Evolutionary conservation across 202 grass and related monocot genomes (phyloP).

Genomic region (Cymbopogon flexuosus): DNA sequence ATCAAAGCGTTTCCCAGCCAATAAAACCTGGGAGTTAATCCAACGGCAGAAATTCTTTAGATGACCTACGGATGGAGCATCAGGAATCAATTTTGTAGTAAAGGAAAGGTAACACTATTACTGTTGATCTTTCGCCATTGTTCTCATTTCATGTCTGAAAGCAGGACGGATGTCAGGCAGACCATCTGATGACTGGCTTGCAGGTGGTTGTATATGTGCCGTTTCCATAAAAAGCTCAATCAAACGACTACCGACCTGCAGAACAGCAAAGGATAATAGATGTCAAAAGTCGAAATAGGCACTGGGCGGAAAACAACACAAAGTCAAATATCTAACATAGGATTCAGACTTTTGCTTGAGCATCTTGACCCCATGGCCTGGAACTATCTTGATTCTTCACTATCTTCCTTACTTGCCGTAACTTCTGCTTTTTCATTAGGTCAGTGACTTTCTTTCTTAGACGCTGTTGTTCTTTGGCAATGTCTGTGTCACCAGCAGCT

Average conservation of each 20-base stretch:
- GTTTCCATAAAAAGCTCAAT: conserved; percentile 87
- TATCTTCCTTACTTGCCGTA: conserved; percentile 56
- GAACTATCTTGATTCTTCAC: conserved; percentile 69
- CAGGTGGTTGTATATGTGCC: conserved; percentile 88
- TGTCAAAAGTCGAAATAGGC: conserved; percentile 8
- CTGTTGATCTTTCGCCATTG: conserved; percentile 47
- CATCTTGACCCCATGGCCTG: conserved; percentile 90
- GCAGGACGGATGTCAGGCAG: conserved; percentile 92
- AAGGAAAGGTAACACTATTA: conserved; percentile 44
- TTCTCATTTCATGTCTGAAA: conserved; percentile 73
- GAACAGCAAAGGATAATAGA: conserved; percentile 18
- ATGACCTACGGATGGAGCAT: not conserved
- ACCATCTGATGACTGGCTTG: conserved; percentile 66
- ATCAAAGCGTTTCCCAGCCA: not conserved
- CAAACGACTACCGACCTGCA: conserved; percentile 92
- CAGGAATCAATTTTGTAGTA: not conserved
- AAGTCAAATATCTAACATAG: conserved; percentile 21
- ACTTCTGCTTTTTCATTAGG: conserved; percentile 81
- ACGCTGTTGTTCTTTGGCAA: conserved; percentile 52
- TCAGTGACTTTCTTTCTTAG: conserved; percentile 87
- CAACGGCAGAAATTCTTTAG: not conserved
- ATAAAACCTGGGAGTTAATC: not conserved
- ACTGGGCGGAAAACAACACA: not conserved
- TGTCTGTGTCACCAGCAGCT: conserved; percentile 19
- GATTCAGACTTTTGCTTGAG: conserved; percentile 68